phyloP scores from a whole-genome alignment of 495 filamentous ascomycete genomes.

The Immersiella caudata region DNA sequence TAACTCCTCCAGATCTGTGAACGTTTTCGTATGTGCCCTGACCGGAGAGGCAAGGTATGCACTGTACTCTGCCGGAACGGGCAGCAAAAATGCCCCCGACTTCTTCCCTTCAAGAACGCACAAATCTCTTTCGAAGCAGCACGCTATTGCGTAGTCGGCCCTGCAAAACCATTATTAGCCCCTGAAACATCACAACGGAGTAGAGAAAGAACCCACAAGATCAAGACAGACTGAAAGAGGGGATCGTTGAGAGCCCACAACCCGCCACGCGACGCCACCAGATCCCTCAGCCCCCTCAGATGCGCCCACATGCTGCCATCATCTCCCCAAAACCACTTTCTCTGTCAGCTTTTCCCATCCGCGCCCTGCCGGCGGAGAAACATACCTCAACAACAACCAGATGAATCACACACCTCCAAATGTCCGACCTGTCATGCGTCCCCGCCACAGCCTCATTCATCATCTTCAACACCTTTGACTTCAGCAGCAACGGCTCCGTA shows the following conservation, averaged over 20 bases:
- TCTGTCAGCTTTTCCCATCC: background rate
- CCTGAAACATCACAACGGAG: background rate
- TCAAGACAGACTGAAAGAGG: slow-evolving; percentile 13
- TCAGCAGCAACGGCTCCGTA: slow-evolving; percentile 26
- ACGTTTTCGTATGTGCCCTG: background rate
- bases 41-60: slow-evolving; percentile 12
- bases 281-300: slow-evolving; percentile 26
- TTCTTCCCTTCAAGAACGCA: slow-evolving; percentile 17
- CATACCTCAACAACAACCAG: slow-evolving; percentile 31
- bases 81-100: background rate
- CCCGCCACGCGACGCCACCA: slow-evolving; percentile 26
- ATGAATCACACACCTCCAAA: slow-evolving; percentile 30
- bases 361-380: background rate
- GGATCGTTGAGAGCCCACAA: slow-evolving; percentile 21
- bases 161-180: slow-evolving; percentile 18
- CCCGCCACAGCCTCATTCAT: slow-evolving; percentile 27
- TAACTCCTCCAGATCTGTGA: background rate
- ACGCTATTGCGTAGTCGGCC: slow-evolving; percentile 29
- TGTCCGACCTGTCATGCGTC: slow-evolving; percentile 25
- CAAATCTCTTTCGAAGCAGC: slow-evolving; percentile 28
- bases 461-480: slow-evolving; percentile 25
- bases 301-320: slow-evolving; percentile 32
- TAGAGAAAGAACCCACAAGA: slow-evolving; percentile 17
- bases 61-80: background rate
- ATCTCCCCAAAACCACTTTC: slow-evolving; percentile 34